phyloP scores from a whole-genome alignment of 495 filamentous ascomycete species.

The Podospora pseudopauciseta region DNA sequence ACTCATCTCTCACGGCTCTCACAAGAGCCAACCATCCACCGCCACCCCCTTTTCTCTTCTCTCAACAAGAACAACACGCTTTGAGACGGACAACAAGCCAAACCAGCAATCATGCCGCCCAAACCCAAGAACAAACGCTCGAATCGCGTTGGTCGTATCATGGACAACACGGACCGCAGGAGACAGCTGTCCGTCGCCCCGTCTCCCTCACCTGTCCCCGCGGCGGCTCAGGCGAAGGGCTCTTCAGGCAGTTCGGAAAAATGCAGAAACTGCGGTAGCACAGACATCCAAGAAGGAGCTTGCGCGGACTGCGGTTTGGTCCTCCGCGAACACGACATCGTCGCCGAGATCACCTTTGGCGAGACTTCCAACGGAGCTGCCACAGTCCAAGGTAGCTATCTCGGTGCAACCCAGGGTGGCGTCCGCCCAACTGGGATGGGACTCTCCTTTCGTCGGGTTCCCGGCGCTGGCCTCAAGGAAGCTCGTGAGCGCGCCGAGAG shows the following conservation, averaged over 20 bases:
- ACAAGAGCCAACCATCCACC: slow-evolving; percentile 1
- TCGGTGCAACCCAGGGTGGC: slow-evolving; percentile 72
- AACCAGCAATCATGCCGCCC: background rate
- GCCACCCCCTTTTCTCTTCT: background rate
- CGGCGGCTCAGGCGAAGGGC: slow-evolving; percentile 3
- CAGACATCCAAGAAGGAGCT: slow-evolving; percentile 51
- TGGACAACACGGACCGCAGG: background rate
- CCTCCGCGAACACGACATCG: slow-evolving; percentile 77
- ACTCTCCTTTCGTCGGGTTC: slow-evolving; percentile 35
- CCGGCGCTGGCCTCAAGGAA: slow-evolving; percentile 41
- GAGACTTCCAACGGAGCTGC: slow-evolving; percentile 79
- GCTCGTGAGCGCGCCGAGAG: slow-evolving; percentile 67
- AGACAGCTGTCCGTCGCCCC: background rate
- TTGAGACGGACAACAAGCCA: background rate
- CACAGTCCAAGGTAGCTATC: slow-evolving; percentile 82
- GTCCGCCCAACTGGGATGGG: slow-evolving; percentile 42
- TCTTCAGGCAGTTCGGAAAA: slow-evolving; percentile 26
- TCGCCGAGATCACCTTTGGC: slow-evolving; percentile 85
- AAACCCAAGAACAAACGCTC: background rate
- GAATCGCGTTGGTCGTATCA: background rate
- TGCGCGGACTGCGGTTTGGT: slow-evolving; percentile 82
- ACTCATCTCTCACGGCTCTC: background rate
- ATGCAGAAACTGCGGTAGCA: slow-evolving; percentile 32
- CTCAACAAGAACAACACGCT: background rate
- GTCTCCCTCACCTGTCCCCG: slow-evolving; percentile 5